Evolutionary conservation across 169 alveolate genomes (phyloP), one percentile per base, ranked within the genome.

Genomic region (Plasmodium falciparum): DNA sequence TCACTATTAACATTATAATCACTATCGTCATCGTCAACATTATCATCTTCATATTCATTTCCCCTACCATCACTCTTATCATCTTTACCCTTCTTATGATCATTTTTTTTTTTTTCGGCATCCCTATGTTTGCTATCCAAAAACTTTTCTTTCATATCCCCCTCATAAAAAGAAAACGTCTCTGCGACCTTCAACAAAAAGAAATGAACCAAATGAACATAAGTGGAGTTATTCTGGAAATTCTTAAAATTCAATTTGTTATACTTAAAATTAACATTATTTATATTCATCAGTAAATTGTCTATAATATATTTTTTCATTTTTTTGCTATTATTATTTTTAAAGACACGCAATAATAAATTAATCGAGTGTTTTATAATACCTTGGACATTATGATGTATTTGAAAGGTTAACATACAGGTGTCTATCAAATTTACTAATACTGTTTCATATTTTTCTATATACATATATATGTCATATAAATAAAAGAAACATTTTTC

Each of bases 401-500:
- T 67, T 24, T 83, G 91, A 72, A 83, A 72, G 2, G 91, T 12
- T 0, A 83, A 29, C 22, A 72, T 20, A 63, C 91, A 83, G 0
- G 69, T 17, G 33, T 83, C 91, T 0, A 83, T 12, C 7, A 83
- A 73, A 26, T 83, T 83, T 15, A 83, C 73, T 73, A 83, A 62
- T 29, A 83, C 67, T 12, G 91, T 56, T 4, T 83, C 85, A 58
- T 83, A 83, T 62, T 67, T 72, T n/a, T 83, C 91, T 13, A 83
- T 58, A 62, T 56, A 83, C 8, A 39, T 49, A 58, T 83, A 83
- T 12, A 83, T 43, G n/a, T 83, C 74, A 49, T 59, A 69, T 17
- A 83, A 12, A 50, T 83, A 83, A 2, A 83, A 62, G 9, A 83
- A 63, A 17, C 80, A 69, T 49, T 83, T 83, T 39, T 83, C 91